Evolutionary conservation across 768 basidiomycete genomes (phyloP), one percentile per base, ranked within the genome.

Genomic region (Lactarius vividus): DNA sequence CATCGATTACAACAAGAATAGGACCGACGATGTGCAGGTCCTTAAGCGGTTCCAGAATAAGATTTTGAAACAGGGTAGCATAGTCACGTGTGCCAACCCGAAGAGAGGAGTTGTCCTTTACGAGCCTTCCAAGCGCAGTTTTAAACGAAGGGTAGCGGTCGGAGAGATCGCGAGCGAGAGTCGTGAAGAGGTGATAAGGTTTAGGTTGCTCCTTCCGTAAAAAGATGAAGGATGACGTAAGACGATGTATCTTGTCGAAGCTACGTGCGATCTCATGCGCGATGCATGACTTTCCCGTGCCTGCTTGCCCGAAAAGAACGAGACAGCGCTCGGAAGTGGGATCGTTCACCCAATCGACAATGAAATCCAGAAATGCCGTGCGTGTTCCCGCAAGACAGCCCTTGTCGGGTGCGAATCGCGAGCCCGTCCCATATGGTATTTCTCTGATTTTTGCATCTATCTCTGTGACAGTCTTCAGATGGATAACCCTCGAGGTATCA

Each of bases 181-280:
- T 58, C 26, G 57, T 58, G 57, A 58, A 58, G 20, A 57, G 18
- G 16, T 33, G 55, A 29, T 57, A 57, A 20, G 28, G 20, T 16
- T 57, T 37, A 5, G 55, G 10, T 33, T 31, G 28, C 9, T 57
- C 55, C 55, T 37, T 31, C 18, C 55, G 55, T n/a, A 57, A 18
- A 33, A 57, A 57, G 28, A 31, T 29, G 2, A 57, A 57, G 4
- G 26, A 57, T 20, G 29, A 33, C 5, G 28, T 10, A 9, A 57
- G 55, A 37, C 29, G 16, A 9, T 37, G n/a, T 7, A 52, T 57
- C 4, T 57, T 37, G 16, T 57, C 13, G n/a, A 33, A 57, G 33
- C 11, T 33, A 31, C 55, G 55, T 13, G 55, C 55, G 29, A 33
- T 39, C 39, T 39, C 39, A 1, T 39, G 39, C 5, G 39, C 39